Conservation (phyloP, 1,284 basidiomycete genomes). For the Malassezia nana region DNA sequence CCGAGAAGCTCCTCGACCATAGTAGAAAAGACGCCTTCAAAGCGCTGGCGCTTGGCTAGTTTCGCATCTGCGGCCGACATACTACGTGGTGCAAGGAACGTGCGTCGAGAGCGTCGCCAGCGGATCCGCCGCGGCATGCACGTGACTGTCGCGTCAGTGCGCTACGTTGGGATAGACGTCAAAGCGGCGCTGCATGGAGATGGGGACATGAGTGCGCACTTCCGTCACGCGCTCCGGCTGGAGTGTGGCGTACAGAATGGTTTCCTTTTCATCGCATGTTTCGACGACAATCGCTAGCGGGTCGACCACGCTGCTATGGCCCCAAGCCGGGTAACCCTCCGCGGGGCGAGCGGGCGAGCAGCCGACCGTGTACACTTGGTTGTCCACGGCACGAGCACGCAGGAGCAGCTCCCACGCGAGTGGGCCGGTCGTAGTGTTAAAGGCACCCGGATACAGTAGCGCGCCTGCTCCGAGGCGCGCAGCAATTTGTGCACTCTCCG, state of each 20-base stretch:
- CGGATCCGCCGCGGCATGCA: not conserved
- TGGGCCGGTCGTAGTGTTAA: slow-evolving; percentile 71
- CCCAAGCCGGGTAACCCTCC: slow-evolving; percentile 49
- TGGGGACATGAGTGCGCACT: slow-evolving; percentile 31
- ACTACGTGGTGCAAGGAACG: not conserved
- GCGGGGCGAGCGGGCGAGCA: slow-evolving; percentile 86
- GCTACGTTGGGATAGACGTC: slow-evolving; percentile 36
- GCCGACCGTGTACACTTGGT: slow-evolving; percentile 89
- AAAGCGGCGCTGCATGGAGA: slow-evolving; percentile 35
- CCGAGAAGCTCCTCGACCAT: slow-evolving; percentile 57
- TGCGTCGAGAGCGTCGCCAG: not conserved
- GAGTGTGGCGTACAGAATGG: slow-evolving; percentile 55
- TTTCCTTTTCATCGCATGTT: slow-evolving; percentile 69
- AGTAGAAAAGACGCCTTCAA: slow-evolving; percentile 53
- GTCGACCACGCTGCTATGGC: slow-evolving; percentile 38
- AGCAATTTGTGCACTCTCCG: slow-evolving; percentile 83
- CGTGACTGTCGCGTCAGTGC: slow-evolving; percentile 7
- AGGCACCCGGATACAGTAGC: slow-evolving; percentile 61
- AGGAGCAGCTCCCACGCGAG: slow-evolving; percentile 92
- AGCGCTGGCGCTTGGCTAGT: slow-evolving; percentile 48
- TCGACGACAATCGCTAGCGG: slow-evolving; percentile 64
- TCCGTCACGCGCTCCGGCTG: slow-evolving; percentile 31
- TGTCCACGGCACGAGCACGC: slow-evolving; percentile 78
- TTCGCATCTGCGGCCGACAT: slow-evolving; percentile 27
- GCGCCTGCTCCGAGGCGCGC: slow-evolving; percentile 77